Conservation (phyloP, 1,139 yeast genomes). For the Yamadazyma aaseri region DNA sequence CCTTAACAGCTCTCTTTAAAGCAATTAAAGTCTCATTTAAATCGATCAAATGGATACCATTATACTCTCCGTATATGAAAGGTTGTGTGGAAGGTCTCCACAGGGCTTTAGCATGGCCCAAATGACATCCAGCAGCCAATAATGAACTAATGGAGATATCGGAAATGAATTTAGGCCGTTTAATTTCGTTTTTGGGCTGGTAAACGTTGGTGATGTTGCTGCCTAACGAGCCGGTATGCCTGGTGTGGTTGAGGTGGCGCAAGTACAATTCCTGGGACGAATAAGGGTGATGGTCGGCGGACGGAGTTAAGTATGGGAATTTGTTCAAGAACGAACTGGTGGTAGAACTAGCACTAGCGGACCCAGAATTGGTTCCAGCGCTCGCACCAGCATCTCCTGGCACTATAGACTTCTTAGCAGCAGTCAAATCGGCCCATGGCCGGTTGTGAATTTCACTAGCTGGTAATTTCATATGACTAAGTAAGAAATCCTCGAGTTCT, state of each 20-base stretch:
- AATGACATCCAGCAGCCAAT: slow-evolving; percentile 90
- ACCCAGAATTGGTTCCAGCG: background rate
- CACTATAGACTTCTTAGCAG: slow-evolving; percentile 8
- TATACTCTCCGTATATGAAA: slow-evolving; percentile 80
- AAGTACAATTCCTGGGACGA: slow-evolving; percentile 73
- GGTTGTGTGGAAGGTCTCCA: slow-evolving; percentile 90
- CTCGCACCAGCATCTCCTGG: slow-evolving; percentile 7
- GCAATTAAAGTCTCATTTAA: slow-evolving; percentile 76
- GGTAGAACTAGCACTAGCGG: slow-evolving; percentile 26
- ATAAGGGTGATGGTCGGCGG: slow-evolving; percentile 51
- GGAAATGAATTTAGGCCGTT: slow-evolving; percentile 54
- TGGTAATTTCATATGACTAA: slow-evolving; percentile 36
- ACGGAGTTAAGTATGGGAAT: slow-evolving; percentile 42
- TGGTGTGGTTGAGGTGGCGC: slow-evolving; percentile 59
- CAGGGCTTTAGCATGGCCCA: slow-evolving; percentile 81
- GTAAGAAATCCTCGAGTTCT: slow-evolving; percentile 42
- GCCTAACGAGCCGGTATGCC: slow-evolving; percentile 57
- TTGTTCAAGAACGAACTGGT: slow-evolving; percentile 30
- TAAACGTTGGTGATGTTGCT: slow-evolving; percentile 64
- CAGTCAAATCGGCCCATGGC: slow-evolving; percentile 32
- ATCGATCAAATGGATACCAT: slow-evolving; percentile 87
- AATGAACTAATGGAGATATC: slow-evolving; percentile 66
- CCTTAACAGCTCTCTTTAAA: slow-evolving; percentile 76
- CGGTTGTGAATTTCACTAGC: slow-evolving; percentile 26
- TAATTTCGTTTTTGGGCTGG: slow-evolving; percentile 65